Percentiles rank a stretch among this genome's conserved stretches.
Conservation (phyloP, 169 alveolate genomes). For the Blepharisma undulans region DNA sequence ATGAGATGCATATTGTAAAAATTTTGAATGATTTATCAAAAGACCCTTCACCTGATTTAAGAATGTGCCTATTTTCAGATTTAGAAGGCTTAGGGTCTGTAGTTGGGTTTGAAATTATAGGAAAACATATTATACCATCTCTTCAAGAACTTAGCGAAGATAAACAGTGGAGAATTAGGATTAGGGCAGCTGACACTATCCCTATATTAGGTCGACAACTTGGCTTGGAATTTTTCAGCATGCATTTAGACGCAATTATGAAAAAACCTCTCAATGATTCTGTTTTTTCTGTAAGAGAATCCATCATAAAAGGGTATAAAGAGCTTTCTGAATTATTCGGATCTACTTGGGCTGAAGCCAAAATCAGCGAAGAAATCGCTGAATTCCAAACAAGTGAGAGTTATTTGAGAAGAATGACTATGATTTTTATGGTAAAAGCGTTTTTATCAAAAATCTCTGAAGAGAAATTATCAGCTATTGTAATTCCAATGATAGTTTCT, state of each 20-base stretch:
- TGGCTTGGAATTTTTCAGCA: slow-evolving; percentile 43
- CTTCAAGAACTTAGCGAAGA: slow-evolving; percentile 75
- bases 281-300: slow-evolving; percentile 6
- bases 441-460: background rate
- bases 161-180: slow-evolving; percentile 85
- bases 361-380: background rate
- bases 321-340: background rate
- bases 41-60: slow-evolving; percentile 81
- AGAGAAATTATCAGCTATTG: background rate
- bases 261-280: background rate
- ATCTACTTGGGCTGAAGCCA: background rate
- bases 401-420: background rate
- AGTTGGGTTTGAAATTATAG: slow-evolving; percentile 69
- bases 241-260: background rate
- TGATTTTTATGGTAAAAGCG: background rate
- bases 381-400: background rate
- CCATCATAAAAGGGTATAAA: background rate
- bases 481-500: background rate
- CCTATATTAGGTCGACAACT: slow-evolving; percentile 79
- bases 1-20: slow-evolving; percentile 74
- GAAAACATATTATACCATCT: slow-evolving; percentile 80
- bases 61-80: slow-evolving; percentile 73
- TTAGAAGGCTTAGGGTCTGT: slow-evolving; percentile 68
- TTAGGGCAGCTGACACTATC: slow-evolving; percentile 72
- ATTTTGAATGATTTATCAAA: slow-evolving; percentile 69